Percentiles rank a stretch among this genome's conserved stretches.
Conservation (phyloP, 2,329 filamentous ascomycete species). For the Pestalotiopsis fici region DNA sequence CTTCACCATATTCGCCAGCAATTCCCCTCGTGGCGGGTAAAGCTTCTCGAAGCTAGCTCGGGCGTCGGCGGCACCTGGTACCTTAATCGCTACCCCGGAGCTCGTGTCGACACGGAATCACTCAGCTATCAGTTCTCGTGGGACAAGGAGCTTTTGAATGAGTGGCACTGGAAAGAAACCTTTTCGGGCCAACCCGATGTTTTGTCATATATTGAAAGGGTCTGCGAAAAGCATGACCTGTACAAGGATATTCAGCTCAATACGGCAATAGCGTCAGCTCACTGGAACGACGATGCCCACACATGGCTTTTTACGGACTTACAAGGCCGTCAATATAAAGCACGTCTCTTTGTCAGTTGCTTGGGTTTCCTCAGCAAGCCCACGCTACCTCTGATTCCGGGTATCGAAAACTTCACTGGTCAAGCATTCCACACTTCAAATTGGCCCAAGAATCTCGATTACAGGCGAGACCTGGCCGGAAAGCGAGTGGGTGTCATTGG, state of each 20-base stretch:
- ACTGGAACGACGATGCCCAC: slow-evolving; percentile 13
- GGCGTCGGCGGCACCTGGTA: slow-evolving; percentile 10
- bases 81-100: slow-evolving; percentile 8
- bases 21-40: slow-evolving; percentile 6
- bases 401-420: slow-evolving; percentile 18
- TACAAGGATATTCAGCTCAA: slow-evolving; percentile 8
- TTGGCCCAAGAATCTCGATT: slow-evolving; percentile 16
- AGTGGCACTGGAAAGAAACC: slow-evolving; percentile 12
- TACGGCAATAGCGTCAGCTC: slow-evolving; percentile 20
- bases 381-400: slow-evolving; percentile 9
- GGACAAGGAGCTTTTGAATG: slow-evolving; percentile 6
- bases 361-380: slow-evolving; percentile 9
- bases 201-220: not conserved
- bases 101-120: slow-evolving; percentile 9
- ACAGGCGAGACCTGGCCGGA: slow-evolving; percentile 13
- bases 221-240: slow-evolving; percentile 10
- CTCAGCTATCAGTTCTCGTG: slow-evolving; percentile 9
- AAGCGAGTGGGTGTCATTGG: slow-evolving; percentile 32
- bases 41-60: slow-evolving; percentile 6
- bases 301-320: slow-evolving; percentile 5
- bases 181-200: slow-evolving; percentile 8
- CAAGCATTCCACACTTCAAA: slow-evolving; percentile 17
- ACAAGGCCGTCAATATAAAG: not conserved
- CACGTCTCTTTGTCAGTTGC: slow-evolving; percentile 9
- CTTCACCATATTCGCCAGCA: slow-evolving; percentile 10